A percentile compares a stretch with the other conserved stretches of the same genome.
Evolutionary conservation across 2,329 filamentous ascomycete species (phyloP).

Genomic region (Beauveria caledonica): DNA sequence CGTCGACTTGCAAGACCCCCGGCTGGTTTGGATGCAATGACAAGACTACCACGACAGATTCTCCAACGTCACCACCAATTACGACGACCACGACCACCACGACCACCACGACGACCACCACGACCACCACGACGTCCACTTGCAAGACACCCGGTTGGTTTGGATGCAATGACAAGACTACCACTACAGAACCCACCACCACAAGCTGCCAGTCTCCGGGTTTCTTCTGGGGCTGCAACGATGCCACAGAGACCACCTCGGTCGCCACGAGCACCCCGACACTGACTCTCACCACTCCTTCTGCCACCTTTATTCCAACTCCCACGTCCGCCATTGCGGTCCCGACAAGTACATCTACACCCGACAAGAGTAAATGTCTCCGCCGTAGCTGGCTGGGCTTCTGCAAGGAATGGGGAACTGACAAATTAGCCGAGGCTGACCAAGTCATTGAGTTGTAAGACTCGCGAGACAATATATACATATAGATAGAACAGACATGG

Average conservation of each 20-base stretch:
- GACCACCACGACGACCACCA: constrained; percentile 45
- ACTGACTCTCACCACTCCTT: constrained; percentile 33
- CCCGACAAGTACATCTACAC: constrained; percentile 23
- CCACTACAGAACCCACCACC: constrained; percentile 22
- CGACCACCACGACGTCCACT: constrained; percentile 43
- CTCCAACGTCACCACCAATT: no score
- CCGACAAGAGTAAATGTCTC: constrained; percentile 12
- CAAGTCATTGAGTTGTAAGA: constrained; percentile 11
- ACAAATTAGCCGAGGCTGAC: constrained; percentile 17
- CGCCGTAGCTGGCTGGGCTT: constrained; percentile 33
- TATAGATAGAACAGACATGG: constrained; percentile 3
- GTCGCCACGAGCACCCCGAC: constrained; percentile 17
- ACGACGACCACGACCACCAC: constrained; percentile 40
- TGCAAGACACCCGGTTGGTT: constrained; percentile 60
- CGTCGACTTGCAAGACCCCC: no score
- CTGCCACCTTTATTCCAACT: constrained; percentile 39
- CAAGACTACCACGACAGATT: no score
- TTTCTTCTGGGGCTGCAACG: constrained; percentile 48
- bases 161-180: constrained; percentile 48
- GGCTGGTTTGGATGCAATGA: no score
- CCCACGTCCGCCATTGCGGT: constrained; percentile 20
- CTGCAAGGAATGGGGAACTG: constrained; percentile 30
- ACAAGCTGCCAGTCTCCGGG: constrained; percentile 35
- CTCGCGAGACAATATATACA: background rate
- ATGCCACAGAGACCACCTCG: constrained; percentile 25